Evolutionary conservation across 148 eudicot genomes (phyloP), one percentile per base, ranked within the genome.

Genomic region (Hydrangea macrophylla): DNA sequence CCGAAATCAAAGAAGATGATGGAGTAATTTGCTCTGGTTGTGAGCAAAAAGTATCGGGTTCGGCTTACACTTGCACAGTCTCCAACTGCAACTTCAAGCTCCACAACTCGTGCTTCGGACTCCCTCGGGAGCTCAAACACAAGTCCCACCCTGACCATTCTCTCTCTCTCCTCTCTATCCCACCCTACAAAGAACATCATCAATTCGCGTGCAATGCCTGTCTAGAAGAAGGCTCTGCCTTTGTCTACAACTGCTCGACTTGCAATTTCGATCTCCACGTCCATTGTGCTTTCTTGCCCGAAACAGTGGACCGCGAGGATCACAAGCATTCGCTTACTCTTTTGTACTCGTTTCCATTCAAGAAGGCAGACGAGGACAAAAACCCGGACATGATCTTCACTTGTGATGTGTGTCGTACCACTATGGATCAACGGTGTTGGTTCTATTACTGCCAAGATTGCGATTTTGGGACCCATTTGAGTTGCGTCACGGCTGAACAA

Each of bases 71-170:
- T 8, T 77, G 81, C 59, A 64, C 28, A 0, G 68, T 57, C 8
- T 20, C 51, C 26, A 57, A 61, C 15, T 81, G 84, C 69, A 42
- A 55, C 9, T 77, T 74, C 70, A 15, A 50, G 57, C 84, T 77
- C 59, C 81, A 81, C 67, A 75, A 69, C 31, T 12, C 70, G 22
- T 81, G 81, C 65, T 77, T 70, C 54, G 81, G 72, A 27, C 45
- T 72, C 1, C 81, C 84, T 6, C 61, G 12, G 0, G 66, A 84
- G 55, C 39, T 84, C 24, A 42, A 58, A 35, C 84, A 75, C 64
- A 68, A 76, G 45, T 75, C 84, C 20, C 85, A 84, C 59, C 72
- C 62, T 3, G 60, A 75, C 12, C 88, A 81, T n/a, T 60, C 79
- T 7, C 80, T 77, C 12, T 62, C 10, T 3, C 82, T 83, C n/a